Evolutionary conservation across 768 basidiomycete genomes (phyloP), one percentile per base, ranked within the genome.

Genomic region (Infundibulicybe gibba): DNA sequence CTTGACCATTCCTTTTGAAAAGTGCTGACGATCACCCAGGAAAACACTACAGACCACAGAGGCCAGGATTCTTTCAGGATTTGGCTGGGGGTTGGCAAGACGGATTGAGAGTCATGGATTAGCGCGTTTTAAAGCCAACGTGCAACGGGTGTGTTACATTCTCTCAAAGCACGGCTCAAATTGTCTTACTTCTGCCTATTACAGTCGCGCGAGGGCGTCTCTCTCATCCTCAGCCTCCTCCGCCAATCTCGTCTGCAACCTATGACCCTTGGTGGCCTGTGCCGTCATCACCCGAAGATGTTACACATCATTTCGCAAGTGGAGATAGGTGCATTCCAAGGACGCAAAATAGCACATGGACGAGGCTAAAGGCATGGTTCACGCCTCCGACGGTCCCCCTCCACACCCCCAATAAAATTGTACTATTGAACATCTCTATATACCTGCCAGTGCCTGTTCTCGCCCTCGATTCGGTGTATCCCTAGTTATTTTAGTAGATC

Each of bases 41-140:
- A 81, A 83, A 79, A 93, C 90, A 2, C 47, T 87, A 43, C 94
- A 95, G 63, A 82, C 79, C 14, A 94, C 90, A 2, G 90, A 94
- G 52, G 94, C 90, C 3, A 75, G 88, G 50, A 82, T 95, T 47
- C 71, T 86, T n/a, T 95, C 93, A 43, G 80, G 84, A 40, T 87
- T 95, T 54, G 94, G 94, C 9, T 94, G 93, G 83, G 87, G 90
- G 19, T 76, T 94, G 34, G 89, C 92, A 3, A 90, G 83, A 64
- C 73, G 80, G 49, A 93, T 95, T 40, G 94, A 97, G 66, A 87
- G 71, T 46, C 90, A 91, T 55, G 94, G 91, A 15, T 65, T 93
- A 44, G 81, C 80, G 10, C 81, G 80, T 51, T 94, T 95, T 70
- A 91, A 94, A 64, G 80, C 85, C 14, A 90, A 97, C 59, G 72